These are phyloP conservation scores for Bipolaris cookei DNA, from an alignment of 2,329 filamentous ascomycete genomes.

Conservation along the genomic window DNA sequence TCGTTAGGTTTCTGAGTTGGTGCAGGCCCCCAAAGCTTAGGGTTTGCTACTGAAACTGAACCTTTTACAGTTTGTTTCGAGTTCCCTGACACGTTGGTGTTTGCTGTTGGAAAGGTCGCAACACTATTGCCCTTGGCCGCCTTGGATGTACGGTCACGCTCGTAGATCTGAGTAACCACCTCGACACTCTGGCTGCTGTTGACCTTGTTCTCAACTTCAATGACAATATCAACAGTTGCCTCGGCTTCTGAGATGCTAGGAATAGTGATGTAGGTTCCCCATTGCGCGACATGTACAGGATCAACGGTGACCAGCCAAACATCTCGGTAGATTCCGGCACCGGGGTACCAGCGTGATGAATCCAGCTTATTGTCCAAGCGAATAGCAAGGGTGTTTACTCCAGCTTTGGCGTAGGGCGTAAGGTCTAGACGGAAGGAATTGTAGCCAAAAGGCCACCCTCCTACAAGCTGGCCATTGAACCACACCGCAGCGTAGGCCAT, in stretches of 20 bases:
- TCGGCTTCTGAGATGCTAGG: conserved; percentile 53
- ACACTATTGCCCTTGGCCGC: conserved; percentile 32
- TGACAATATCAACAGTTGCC: conserved; percentile 54
- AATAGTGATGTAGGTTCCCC: conserved; percentile 58
- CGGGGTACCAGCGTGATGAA: conserved; percentile 62
- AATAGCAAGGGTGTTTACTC: conserved; percentile 57
- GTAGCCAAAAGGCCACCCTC: conserved; percentile 61
- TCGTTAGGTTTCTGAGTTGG: conserved; percentile 57
- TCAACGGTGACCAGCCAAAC: conserved; percentile 61
- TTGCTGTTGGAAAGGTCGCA: conserved; percentile 45
- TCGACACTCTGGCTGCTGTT: conserved; percentile 44
- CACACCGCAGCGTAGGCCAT: conserved; percentile 62
- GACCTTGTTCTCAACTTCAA: conserved; percentile 57
- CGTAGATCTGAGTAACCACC: conserved; percentile 52
- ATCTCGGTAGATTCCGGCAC: conserved; percentile 61
- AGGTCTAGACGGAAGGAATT: conserved; percentile 60
- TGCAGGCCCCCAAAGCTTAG: conserved; percentile 58
- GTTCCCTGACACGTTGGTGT: conserved; percentile 41
- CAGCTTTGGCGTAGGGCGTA: conserved; percentile 50
- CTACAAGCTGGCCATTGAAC: conserved; percentile 59
- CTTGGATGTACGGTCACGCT: conserved; percentile 44
- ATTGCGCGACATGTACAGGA: conserved; percentile 56
- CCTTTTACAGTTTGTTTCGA: conserved; percentile 44
- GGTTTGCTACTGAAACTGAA: conserved; percentile 48
- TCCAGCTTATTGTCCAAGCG: conserved; percentile 59